Percentiles rank a stretch among this genome's conserved stretches.
phyloP scores from a whole-genome alignment of 805 yeast species.

The Hyphopichia homilentoma region DNA sequence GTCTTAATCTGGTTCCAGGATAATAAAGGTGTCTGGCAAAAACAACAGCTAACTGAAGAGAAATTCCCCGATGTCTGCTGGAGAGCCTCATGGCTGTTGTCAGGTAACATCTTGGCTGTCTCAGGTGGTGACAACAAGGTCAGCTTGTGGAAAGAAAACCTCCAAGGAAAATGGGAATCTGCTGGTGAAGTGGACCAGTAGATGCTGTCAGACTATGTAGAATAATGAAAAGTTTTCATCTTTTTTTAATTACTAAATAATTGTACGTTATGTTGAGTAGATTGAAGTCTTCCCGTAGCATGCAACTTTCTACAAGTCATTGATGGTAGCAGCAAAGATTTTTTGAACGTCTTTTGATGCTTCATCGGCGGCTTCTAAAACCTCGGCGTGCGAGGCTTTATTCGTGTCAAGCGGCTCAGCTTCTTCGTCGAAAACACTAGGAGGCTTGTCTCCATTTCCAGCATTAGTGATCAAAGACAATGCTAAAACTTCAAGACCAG shows the following conservation, averaged over 20 bases:
- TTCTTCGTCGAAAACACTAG: slow-evolving; percentile 56
- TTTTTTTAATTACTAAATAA: too few relatives aligned
- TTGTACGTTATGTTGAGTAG: too few relatives aligned
- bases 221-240: too few relatives aligned
- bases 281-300: too few relatives aligned
- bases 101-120: slow-evolving; percentile 93
- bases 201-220: too few relatives aligned
- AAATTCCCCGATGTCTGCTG: slow-evolving; percentile 96
- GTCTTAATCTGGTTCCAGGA: slow-evolving; percentile 95
- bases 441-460: slow-evolving; percentile 67
- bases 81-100: slow-evolving; percentile 97
- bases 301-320: slow-evolving; percentile 32
- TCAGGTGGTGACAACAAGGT: slow-evolving; percentile 96
- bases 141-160: slow-evolving; percentile 92
- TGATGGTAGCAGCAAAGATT: slow-evolving; percentile 61
- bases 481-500: slow-evolving; percentile 79
- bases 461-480: slow-evolving; percentile 82
- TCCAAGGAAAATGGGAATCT: slow-evolving; percentile 91
- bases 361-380: slow-evolving; percentile 70
- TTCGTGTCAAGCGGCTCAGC: slow-evolving; percentile 60
- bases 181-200: slow-evolving; percentile 95
- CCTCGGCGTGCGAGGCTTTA: slow-evolving; percentile 91
- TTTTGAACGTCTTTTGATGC: slow-evolving; percentile 81
- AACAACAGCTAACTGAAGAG: slow-evolving; percentile 67
- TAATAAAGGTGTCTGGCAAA: slow-evolving; percentile 68